Base-by-base conservation (phyloP, 805 yeast species). In the Lachancea sp. region DNA sequence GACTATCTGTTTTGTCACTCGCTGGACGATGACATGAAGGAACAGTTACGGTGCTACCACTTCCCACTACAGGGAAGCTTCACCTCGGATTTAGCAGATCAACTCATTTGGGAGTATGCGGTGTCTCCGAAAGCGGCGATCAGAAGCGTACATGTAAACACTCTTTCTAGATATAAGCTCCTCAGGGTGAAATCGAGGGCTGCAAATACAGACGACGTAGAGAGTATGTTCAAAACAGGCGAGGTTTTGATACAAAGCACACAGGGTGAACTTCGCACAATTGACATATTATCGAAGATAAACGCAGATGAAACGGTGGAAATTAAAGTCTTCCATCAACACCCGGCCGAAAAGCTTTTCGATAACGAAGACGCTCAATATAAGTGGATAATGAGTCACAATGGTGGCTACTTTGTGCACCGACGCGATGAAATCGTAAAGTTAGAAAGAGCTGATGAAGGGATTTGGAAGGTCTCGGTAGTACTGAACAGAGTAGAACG, bases 231-330 rank as follows among this genome's bases (percentile, higher is more conserved):
- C 38, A 59, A 54, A 25, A 55, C 64, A 3, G 63, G 55, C 1
- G 67, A 62, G 37, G 30, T 62, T 9, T 43, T 58, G 9, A 22
- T 61, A 6, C 41, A 49, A 4, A 18, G 20, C 11, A 13, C 38
- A 1, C 45, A 54, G 17, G 45, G 40, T 7, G 38, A 35, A 5
- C 40, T 57, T 2, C 31, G 46, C 3, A 45, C 51, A 3, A 51
- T 61, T 34, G 65, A 60, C 40, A 51, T 56, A 0, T 43, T 61
- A n/a, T 55, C 63, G 8, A 42, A 38, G 7, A 33, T 54, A 5
- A 48, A 50, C 30, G 38, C 49, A 4, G 43, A 48, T 38, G 65
- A 63, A 1, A 19, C 52, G 2, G 47, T 53, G 34, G 31, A 50
- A 4, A 41, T 60, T 13, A 51, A 49, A 28, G 53, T 49, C 23